Evolutionary conservation across 139 green algal genomes (phyloP).

Genomic region (Coelastrella sp.): DNA sequence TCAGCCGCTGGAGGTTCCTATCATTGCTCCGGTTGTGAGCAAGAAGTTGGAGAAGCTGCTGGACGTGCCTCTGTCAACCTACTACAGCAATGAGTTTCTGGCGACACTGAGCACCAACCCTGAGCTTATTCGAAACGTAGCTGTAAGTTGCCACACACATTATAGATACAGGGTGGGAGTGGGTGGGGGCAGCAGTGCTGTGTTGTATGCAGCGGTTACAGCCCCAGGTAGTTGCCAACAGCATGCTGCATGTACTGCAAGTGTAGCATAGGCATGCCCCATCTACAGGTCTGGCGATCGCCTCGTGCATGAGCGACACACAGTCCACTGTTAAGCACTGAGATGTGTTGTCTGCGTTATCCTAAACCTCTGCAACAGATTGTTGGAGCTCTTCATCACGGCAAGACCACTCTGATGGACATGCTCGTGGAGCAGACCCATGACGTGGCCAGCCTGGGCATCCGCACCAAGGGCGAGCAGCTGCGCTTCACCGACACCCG

Average conservation of each 20-base stretch:
- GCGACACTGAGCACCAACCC: constrained; percentile 85
- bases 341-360: neutral
- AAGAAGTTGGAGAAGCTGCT: constrained; percentile 55
- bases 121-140: constrained; percentile 92
- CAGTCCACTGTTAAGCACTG: no score
- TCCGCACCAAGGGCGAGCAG: constrained; percentile 51
- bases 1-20: constrained; percentile 95
- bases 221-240: no score
- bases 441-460: constrained; percentile 28
- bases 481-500: constrained; percentile 97
- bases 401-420: constrained; percentile 98
- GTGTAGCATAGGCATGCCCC: no score
- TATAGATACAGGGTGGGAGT: no score
- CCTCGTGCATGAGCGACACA: no score
- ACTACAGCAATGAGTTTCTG: constrained; percentile 88
- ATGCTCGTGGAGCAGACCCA: constrained; percentile 95
- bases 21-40: constrained; percentile 91
- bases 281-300: no score
- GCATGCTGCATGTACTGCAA: no score
- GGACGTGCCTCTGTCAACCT: constrained; percentile 66
- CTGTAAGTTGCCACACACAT: constrained; percentile 5
- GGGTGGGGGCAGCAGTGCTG: no score
- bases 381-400: constrained; percentile 97
- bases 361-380: constrained; percentile 63
- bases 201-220: no score